Conservation (phyloP, 345 rosid species). For the Dimocarpus longan region DNA sequence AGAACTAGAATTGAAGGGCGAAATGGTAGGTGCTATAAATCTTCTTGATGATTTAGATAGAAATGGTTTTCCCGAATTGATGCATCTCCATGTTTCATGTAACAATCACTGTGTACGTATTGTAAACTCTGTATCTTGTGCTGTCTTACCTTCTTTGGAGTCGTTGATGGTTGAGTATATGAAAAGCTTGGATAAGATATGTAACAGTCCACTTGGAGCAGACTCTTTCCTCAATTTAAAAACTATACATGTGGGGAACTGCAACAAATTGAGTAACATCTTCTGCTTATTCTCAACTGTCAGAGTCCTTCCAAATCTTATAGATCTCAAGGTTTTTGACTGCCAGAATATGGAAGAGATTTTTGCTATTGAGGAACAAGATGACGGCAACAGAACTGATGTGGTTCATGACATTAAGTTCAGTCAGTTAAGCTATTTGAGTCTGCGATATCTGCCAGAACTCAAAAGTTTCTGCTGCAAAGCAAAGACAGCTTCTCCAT, state of each 20-base stretch:
- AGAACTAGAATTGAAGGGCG: constrained; percentile 1
- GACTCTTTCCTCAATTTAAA: not conserved
- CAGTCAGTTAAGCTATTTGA: not conserved
- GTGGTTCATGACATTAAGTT: not conserved
- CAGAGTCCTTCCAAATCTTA: not conserved
- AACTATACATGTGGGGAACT: not conserved
- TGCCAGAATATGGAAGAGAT: constrained; percentile 25
- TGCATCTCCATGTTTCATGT: not conserved
- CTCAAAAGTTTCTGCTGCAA: not conserved
- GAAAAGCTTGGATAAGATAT: constrained; percentile 8
- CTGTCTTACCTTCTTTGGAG: constrained; percentile 14
- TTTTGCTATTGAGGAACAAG: not conserved
- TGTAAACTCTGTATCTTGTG: not conserved
- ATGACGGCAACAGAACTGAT: not conserved
- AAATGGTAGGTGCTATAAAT: not conserved
- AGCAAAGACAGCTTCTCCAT: not conserved
- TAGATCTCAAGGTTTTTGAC: not conserved
- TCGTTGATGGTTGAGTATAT: not conserved
- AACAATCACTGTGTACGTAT: not conserved
- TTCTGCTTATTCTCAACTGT: not conserved
- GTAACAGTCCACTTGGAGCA: not conserved
- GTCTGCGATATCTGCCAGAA: not conserved
- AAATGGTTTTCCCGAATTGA: not conserved
- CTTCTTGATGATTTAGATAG: not conserved
- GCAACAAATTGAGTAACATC: not conserved